Percentiles rank a stretch among this genome's conserved stretches.
Evolutionary conservation across 116 monocot genomes (phyloP).

Genomic region (Cymodocea nodosa): DNA sequence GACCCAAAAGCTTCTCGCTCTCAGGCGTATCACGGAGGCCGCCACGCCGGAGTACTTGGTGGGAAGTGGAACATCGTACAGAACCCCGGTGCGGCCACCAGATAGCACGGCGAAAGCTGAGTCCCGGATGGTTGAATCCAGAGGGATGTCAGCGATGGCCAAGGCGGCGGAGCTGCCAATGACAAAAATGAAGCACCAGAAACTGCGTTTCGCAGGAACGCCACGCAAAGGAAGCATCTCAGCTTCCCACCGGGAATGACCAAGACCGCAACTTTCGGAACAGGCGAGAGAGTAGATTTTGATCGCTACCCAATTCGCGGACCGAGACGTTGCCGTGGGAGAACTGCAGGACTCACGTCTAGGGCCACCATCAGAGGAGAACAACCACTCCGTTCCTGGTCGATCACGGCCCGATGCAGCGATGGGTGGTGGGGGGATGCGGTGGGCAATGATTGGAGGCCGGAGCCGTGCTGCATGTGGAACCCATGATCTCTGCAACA

Average conservation of each 20-base stretch:
- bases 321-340: background rate
- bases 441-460: background rate
- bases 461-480: too few species aligned
- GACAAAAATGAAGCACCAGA: too few species aligned
- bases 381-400: background rate
- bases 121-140: conserved; percentile 14
- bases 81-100: conserved; percentile 8
- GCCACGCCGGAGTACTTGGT: conserved; percentile 9
- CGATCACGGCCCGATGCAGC: too few species aligned
- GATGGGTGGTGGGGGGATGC: too few species aligned
- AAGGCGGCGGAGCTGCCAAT: background rate
- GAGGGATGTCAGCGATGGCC: background rate
- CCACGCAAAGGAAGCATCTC: background rate
- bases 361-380: too few species aligned
- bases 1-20: conserved; percentile 12
- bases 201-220: background rate
- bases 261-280: background rate
- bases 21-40: conserved; percentile 16
- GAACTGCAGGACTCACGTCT: too few species aligned
- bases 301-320: background rate
- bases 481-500: too few species aligned
- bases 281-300: background rate
- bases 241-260: background rate
- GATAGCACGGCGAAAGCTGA: conserved; percentile 5
- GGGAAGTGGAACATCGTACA: conserved; percentile 20